Base-by-base conservation (phyloP, 495 filamentous ascomycete genomes). In the Hypoxylon rickii region DNA sequence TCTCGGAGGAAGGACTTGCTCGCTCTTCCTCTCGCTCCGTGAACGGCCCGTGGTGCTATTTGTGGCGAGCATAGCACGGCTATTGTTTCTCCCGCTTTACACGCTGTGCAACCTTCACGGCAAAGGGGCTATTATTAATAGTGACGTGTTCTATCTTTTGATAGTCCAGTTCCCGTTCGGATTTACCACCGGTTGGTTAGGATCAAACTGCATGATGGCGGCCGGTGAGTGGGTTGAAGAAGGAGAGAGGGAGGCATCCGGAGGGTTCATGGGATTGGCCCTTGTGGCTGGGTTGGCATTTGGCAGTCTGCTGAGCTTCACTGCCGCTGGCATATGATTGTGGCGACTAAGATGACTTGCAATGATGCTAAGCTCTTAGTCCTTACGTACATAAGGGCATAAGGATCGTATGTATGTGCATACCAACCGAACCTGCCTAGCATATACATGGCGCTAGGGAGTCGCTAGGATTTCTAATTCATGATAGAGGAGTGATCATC, bases 241-340 rank as follows among this genome's bases (percentile, higher is more conserved):
- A 4, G 82, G 84, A 1, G 93, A 97, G 72, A 79, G 86, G 20
- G 90, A 96, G 75, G 90, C 91, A 13, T 86, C 91, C 6, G 94
- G 94, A 26, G 90, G 89, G 5, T 97, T 97, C 60, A 97, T 98
- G 94, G 89, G 89, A 7, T 66, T 96, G 62, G 89, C 87, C 73
- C 79, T 97, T 31, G 89, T 96, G 20, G 87, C 78, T 17, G 94
- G 94, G 1, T 70, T 97, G 73, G 82, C 89, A 3, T 82, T 81
- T 36, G 94, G 94, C 11, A 97, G 92, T 77, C 73, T 97, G 64
- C 68, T 92, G 71, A 97, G 93, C 69, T 99, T 97, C 71, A 73
- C 83, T 19, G 86, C 81, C 58, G 79, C 83, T 17, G 78, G 78
- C 7, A 62, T 78, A 41, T 79, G 50, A 69, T 16, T 18, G 29